These are phyloP conservation scores for Colletotrichum sp. DNA, from an alignment of 2,329 filamentous ascomycete species.

Conservation along the genomic window DNA sequence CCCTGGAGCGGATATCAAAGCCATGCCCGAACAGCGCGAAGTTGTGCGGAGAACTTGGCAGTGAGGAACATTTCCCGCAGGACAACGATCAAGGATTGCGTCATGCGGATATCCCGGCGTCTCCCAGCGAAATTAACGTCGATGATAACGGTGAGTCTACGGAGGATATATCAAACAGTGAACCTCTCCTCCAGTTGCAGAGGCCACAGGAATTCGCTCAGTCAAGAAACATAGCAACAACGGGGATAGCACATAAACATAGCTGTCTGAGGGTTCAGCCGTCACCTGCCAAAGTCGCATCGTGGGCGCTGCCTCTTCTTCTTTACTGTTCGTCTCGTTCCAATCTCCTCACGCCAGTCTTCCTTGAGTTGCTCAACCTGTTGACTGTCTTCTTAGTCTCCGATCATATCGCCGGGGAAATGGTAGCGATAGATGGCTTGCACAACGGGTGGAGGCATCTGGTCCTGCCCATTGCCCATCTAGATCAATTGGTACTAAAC, in stretches of 20 bases:
- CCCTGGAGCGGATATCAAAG: neutral
- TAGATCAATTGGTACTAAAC: constrained; percentile 14
- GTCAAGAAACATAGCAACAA: neutral
- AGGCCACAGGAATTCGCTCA: neutral
- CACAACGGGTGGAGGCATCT: constrained; percentile 27
- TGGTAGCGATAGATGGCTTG: constrained; percentile 26
- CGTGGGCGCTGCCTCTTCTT: neutral
- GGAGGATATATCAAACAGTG: neutral
- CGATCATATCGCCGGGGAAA: constrained; percentile 23
- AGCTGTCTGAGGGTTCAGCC: neutral
- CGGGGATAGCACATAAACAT: neutral
- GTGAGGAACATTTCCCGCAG: neutral
- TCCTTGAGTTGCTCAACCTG: neutral
- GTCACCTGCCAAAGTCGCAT: neutral
- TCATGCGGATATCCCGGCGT: neutral
- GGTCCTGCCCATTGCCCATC: constrained; percentile 23
- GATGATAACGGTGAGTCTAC: neutral
- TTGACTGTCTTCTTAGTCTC: constrained; percentile 16
- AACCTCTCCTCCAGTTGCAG: neutral
- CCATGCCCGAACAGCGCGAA: neutral
- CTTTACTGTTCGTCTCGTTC: neutral
- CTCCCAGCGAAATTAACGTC: neutral
- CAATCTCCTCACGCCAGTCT: neutral
- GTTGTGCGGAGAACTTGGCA: neutral
- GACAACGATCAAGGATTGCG: neutral